phyloP scores from a whole-genome alignment of 176 grass and related monocot genomes.

The Melocanna baccifera region DNA sequence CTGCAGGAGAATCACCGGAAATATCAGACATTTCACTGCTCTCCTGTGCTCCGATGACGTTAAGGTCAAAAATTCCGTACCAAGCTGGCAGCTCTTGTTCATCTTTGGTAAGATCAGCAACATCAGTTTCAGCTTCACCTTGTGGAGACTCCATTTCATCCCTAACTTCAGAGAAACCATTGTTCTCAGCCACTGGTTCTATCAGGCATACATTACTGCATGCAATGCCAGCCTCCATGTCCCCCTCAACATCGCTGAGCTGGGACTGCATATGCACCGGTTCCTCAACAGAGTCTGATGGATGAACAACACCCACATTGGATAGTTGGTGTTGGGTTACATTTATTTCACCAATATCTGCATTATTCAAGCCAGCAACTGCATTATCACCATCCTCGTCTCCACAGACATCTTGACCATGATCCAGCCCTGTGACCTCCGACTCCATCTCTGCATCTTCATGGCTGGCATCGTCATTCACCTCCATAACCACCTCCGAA shows the following conservation, averaged over 20 bases:
- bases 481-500: slow-evolving; percentile 32
- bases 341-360: slow-evolving; percentile 24
- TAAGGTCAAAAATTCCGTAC: slow-evolving; percentile 52
- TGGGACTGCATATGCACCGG: slow-evolving; percentile 3
- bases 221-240: neutral
- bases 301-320: slow-evolving; percentile 32
- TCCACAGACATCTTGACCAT: neutral
- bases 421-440: neutral
- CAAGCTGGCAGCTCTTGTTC: slow-evolving; percentile 42
- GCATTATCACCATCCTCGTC: slow-evolving; percentile 8
- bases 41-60: slow-evolving; percentile 21
- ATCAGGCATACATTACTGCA: neutral
- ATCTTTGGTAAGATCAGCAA: slow-evolving; percentile 20
- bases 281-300: slow-evolving; percentile 23
- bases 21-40: slow-evolving; percentile 27
- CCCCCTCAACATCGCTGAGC: neutral
- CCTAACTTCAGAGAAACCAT: neutral
- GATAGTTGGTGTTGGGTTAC: neutral
- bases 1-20: slow-evolving; percentile 4
- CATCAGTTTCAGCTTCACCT: slow-evolving; percentile 20
- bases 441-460: slow-evolving; percentile 17
- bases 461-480: neutral
- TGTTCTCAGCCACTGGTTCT: slow-evolving; percentile 3
- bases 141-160: slow-evolving; percentile 20
- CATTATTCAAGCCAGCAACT: neutral